Conservation (phyloP, 257 asterid genomes). For the Solanum virginianum region DNA sequence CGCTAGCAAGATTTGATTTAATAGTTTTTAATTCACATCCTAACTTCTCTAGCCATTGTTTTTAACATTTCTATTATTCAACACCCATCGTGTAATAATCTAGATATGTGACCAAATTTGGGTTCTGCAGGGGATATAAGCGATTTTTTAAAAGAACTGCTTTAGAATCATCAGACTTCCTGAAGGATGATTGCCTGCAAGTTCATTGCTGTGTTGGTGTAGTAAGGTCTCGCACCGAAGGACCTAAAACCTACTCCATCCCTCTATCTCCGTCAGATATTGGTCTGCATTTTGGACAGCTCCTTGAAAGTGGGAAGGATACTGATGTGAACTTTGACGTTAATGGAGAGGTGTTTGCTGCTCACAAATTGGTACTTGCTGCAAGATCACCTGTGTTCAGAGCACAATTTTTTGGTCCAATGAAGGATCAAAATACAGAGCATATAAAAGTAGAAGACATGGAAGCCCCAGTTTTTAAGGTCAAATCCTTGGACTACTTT, state of each 20-base stretch:
- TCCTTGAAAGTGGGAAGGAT: conserved; percentile 68
- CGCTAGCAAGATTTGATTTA: background rate
- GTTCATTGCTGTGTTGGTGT: conserved; percentile 94
- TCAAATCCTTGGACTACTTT: background rate
- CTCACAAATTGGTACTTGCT: conserved; percentile 89
- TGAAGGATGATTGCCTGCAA: conserved; percentile 77
- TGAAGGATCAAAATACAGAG: conserved; percentile 74
- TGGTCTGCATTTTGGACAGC: conserved; percentile 77
- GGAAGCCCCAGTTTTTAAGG: conserved; percentile 90
- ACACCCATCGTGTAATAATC: background rate
- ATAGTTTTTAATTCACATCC: background rate
- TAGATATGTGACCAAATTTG: background rate
- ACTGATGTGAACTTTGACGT: conserved; percentile 62
- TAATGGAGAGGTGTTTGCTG: conserved; percentile 60
- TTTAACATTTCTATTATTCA: background rate
- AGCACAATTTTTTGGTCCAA: conserved; percentile 92
- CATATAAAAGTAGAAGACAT: conserved; percentile 65
- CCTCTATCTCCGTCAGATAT: conserved; percentile 72
- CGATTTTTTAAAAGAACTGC: conserved; percentile 63
- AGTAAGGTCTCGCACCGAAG: conserved; percentile 71
- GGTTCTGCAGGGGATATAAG: conserved; percentile 79
- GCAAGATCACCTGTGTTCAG: conserved; percentile 95
- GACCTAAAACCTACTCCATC: conserved; percentile 71
- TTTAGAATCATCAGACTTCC: conserved; percentile 75
- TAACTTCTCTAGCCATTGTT: background rate